A percentile compares a stretch with the other conserved stretches of the same genome.
phyloP scores from a whole-genome alignment of 306 rosid species.

The Parietaria judaica region DNA sequence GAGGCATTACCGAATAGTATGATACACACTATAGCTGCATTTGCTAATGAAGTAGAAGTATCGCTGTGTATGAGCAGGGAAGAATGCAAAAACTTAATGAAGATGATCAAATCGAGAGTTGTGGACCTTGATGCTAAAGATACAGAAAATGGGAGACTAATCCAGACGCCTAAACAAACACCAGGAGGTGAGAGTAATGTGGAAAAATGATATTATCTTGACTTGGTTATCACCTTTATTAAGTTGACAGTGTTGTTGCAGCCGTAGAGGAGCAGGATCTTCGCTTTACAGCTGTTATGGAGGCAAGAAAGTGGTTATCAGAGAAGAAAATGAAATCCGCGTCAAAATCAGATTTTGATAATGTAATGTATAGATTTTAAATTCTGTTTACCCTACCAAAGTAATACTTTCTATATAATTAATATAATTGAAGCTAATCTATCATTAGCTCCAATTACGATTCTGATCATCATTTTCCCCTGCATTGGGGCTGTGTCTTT shows the following conservation, averaged over 20 bases:
- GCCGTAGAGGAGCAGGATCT: constrained; percentile 41
- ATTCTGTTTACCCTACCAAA: constrained; percentile 31
- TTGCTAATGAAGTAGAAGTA: background rate
- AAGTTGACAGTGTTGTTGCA: constrained; percentile 17
- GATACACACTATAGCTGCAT: too few relatives aligned
- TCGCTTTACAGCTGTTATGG: constrained; percentile 63
- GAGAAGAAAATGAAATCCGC: constrained; percentile 60
- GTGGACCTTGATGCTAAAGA: constrained; percentile 38
- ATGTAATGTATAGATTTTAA: constrained; percentile 35
- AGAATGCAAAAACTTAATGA: constrained; percentile 58
- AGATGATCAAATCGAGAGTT: constrained; percentile 72
- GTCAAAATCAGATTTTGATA: constrained; percentile 42
- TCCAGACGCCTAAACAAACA: constrained; percentile 31
- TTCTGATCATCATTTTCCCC: background rate
- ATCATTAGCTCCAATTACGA: background rate
- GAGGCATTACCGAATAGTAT: background rate
- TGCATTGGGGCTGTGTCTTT: background rate
- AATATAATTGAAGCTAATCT: background rate
- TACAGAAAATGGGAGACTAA: constrained; percentile 32
- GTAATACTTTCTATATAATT: constrained; percentile 34
- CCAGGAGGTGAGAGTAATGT: constrained; percentile 30
- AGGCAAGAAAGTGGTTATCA: constrained; percentile 80
- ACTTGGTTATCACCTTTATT: background rate
- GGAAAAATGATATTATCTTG: background rate
- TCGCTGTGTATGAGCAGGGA: constrained; percentile 58